These are phyloP conservation scores for Linnemannia zychae DNA, from an alignment of 192 early-diverging fungal species.

Conservation along the genomic window DNA sequence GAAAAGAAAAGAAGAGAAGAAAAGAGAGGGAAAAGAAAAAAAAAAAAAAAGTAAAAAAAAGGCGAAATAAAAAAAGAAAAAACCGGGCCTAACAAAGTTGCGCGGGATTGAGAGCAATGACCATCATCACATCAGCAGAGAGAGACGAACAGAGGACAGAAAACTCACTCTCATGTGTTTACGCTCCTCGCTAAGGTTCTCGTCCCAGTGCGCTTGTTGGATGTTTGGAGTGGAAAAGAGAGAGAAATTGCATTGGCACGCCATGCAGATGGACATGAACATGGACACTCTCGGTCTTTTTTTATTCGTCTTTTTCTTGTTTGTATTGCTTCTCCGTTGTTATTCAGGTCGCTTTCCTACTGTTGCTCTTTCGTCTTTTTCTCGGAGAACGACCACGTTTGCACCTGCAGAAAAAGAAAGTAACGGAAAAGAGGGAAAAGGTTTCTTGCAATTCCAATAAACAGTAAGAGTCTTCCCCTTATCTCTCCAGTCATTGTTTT, in stretches of 20 bases:
- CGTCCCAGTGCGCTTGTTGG: not conserved
- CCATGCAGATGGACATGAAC: not conserved
- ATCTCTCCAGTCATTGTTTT: not conserved
- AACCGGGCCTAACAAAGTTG: slow-evolving; percentile 16
- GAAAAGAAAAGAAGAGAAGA: not conserved
- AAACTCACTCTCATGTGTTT: not conserved
- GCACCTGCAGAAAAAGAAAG: not conserved
- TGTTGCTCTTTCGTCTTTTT: not conserved
- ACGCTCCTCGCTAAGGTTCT: not conserved
- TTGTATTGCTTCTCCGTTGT: not conserved
- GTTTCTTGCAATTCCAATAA: not conserved
- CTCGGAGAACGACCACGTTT: not conserved
- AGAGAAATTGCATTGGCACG: not conserved
- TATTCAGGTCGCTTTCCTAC: not conserved
- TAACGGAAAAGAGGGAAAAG: not conserved
- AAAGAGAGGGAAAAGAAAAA: not conserved
- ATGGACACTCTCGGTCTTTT: not conserved
- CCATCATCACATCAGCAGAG: slow-evolving; percentile 8
- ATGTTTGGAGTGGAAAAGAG: slow-evolving; percentile 6
- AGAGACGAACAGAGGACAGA: not conserved
- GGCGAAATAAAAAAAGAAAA: not conserved
- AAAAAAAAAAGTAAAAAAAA: not conserved
- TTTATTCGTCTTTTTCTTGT: not conserved
- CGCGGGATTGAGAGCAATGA: slow-evolving; percentile 10
- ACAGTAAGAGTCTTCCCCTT: not conserved